phyloP scores from a whole-genome alignment of 2,329 filamentous ascomycete genomes.

The Boeremia exigua region DNA sequence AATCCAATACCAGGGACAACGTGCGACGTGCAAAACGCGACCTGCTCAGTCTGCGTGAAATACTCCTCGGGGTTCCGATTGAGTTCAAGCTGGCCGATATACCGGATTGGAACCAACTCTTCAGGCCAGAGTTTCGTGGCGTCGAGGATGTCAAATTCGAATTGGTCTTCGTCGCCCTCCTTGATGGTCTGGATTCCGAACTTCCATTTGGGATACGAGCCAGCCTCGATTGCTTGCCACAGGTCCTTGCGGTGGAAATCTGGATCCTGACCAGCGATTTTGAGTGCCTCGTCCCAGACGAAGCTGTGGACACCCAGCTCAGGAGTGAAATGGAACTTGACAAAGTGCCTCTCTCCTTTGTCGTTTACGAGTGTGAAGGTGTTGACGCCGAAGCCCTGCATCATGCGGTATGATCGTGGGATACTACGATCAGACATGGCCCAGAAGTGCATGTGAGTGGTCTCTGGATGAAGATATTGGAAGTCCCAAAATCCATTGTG shows the following conservation, averaged over 20 bases:
- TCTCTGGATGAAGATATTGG: constrained; percentile 67
- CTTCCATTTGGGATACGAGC: constrained; percentile 76
- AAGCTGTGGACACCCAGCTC: constrained; percentile 77
- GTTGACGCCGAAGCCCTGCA: constrained; percentile 86
- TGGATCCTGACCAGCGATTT: constrained; percentile 68
- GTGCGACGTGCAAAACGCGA: constrained; percentile 81
- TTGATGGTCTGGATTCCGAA: constrained; percentile 82
- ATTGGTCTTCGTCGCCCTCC: constrained; percentile 74
- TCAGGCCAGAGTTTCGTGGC: constrained; percentile 88
- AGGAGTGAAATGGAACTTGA: constrained; percentile 80
- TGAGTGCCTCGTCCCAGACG: constrained; percentile 80
- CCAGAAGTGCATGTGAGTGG: constrained; percentile 83
- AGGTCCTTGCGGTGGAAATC: constrained; percentile 85
- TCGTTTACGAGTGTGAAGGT: constrained; percentile 74
- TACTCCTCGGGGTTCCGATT: constrained; percentile 82
- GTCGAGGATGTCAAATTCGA: constrained; percentile 85
- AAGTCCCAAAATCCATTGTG: constrained; percentile 85
- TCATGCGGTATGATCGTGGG: constrained; percentile 79
- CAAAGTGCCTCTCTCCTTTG: constrained; percentile 72
- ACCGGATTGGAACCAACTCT: constrained; percentile 74
- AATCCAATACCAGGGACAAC: constrained; percentile 80
- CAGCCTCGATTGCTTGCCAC: constrained; percentile 73
- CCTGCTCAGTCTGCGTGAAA: constrained; percentile 83
- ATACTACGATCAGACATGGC: constrained; percentile 76
- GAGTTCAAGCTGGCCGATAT: constrained; percentile 79